These are phyloP conservation scores for Lenwebbia sp. DNA, from an alignment of 345 rosid species.

Conservation along the genomic window DNA sequence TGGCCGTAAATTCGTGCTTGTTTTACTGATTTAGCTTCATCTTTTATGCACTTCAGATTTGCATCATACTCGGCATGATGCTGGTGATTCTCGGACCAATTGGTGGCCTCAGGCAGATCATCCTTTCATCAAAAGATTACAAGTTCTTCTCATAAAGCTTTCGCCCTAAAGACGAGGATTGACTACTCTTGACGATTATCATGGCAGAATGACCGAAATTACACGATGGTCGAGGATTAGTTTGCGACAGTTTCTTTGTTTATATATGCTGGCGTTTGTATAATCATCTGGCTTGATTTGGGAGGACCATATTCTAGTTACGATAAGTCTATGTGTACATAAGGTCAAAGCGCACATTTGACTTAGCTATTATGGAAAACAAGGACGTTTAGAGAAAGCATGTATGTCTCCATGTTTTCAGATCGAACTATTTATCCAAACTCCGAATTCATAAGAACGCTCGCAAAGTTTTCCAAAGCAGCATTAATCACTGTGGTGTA, in stretches of 20 bases:
- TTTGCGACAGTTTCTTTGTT: background rate
- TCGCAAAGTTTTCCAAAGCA: background rate
- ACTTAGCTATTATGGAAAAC: background rate
- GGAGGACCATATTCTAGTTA: background rate
- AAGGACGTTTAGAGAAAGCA: background rate
- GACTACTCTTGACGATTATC: background rate
- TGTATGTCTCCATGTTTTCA: background rate
- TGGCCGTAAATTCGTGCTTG: background rate
- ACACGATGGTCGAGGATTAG: background rate
- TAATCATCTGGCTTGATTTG: background rate
- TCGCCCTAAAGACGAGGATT: background rate
- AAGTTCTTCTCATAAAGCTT: conserved; percentile 34
- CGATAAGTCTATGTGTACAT: background rate
- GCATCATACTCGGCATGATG: conserved; percentile 44
- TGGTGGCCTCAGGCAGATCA: conserved; percentile 55
- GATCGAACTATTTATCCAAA: background rate
- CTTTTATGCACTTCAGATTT: conserved; percentile 24
- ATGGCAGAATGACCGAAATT: background rate
- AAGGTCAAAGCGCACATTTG: background rate
- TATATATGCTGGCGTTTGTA: background rate
- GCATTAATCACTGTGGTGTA: background rate
- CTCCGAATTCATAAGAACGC: background rate
- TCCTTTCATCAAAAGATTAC: conserved; percentile 36
- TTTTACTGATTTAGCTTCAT: background rate
- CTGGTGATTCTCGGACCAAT: conserved; percentile 54